Evolutionary conservation across 495 filamentous ascomycete species (phyloP).

Genomic region (Penicillium subrubescens): DNA sequence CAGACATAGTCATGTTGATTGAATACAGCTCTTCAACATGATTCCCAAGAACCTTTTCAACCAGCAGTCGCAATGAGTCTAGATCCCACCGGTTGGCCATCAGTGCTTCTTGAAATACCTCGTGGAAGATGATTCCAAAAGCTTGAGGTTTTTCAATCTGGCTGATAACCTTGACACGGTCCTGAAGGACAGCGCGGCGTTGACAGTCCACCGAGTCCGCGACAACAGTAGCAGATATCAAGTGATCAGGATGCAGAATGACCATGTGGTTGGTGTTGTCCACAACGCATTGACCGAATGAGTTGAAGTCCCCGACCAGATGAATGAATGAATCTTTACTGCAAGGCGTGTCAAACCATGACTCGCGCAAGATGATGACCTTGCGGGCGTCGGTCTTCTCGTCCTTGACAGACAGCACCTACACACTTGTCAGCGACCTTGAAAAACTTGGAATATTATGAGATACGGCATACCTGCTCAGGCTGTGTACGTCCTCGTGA

Average conservation of each 20-base stretch:
- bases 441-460: too few species aligned
- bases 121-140: constrained; percentile 90
- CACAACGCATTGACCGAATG: constrained; percentile 65
- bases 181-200: constrained; percentile 87
- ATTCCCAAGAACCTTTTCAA: constrained; percentile 63
- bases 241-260: constrained; percentile 92
- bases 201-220: constrained; percentile 90
- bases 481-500: constrained; percentile 58
- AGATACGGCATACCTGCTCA: constrained; percentile 65
- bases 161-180: constrained; percentile 84
- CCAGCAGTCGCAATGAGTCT: constrained; percentile 61
- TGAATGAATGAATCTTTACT: constrained; percentile 76
- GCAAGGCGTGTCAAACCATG: constrained; percentile 81
- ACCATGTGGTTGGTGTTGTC: constrained; percentile 81
- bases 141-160: constrained; percentile 75
- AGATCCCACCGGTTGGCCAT: constrained; percentile 80
- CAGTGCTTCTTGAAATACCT: constrained; percentile 89
- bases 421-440: constrained; percentile 29
- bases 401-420: constrained; percentile 77
- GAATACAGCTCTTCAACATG: constrained; percentile 86
- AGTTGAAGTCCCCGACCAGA: constrained; percentile 77
- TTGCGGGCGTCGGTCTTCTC: constrained; percentile 66
- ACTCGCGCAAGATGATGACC: constrained; percentile 75
- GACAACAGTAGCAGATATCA: constrained; percentile 90
- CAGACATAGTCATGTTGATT: constrained; percentile 70